phyloP scores from a whole-genome alignment of 2,329 filamentous ascomycete genomes.

The Didymella sp. region DNA sequence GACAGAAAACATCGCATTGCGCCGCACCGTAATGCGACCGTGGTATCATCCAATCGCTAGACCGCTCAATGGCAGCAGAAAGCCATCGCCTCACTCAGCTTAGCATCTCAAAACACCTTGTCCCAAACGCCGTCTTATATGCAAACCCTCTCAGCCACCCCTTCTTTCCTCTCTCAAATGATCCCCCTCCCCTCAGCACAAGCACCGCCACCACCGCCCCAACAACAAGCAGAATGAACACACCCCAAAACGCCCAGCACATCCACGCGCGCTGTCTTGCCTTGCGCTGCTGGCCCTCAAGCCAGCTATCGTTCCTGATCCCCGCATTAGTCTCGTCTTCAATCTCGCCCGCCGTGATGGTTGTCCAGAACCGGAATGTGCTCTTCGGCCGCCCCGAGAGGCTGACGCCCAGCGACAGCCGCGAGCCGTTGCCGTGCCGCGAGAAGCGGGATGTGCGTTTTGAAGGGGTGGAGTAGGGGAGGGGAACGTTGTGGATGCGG shows the following conservation, averaged over 20 bases:
- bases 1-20: constrained; percentile 10
- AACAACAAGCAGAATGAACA: constrained; percentile 54
- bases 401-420: constrained; percentile 26
- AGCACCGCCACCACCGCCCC: constrained; percentile 56
- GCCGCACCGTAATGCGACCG: constrained; percentile 4
- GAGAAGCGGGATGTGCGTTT: constrained; percentile 10
- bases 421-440: constrained; percentile 28
- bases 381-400: constrained; percentile 36
- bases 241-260: constrained; percentile 57
- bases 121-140: constrained; percentile 2
- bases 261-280: constrained; percentile 55
- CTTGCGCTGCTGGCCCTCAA: constrained; percentile 59
- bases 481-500: neutral
- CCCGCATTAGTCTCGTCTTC: constrained; percentile 8
- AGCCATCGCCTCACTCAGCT: neutral
- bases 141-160: neutral
- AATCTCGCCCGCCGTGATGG: constrained; percentile 25
- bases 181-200: constrained; percentile 48
- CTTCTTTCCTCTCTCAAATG: constrained; percentile 22
- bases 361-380: constrained; percentile 44
- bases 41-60: constrained; percentile 20
- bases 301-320: constrained; percentile 52
- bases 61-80: neutral
- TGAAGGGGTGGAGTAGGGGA: neutral
- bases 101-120: neutral